Evolutionary conservation across 2,329 filamentous ascomycete species (phyloP).

Genomic region (Aspergillus sp.): DNA sequence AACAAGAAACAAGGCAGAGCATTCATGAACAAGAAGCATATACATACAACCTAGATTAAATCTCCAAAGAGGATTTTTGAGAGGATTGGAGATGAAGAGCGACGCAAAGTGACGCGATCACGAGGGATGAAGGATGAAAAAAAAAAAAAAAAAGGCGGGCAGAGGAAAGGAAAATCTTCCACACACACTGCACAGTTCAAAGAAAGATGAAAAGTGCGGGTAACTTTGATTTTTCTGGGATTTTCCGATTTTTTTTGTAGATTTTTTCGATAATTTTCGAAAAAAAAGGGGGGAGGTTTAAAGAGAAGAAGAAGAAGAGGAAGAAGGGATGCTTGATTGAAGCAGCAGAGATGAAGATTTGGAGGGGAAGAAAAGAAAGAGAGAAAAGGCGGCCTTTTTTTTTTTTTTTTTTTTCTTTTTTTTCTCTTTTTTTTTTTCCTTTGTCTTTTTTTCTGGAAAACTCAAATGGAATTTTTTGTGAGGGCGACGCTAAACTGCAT

Average conservation of each 20-base stretch:
- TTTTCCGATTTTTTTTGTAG: slow-evolving; percentile 38
- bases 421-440: slow-evolving; percentile 4
- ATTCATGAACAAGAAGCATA: neutral
- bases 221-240: slow-evolving; percentile 27
- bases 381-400: slow-evolving; percentile 7
- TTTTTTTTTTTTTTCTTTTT: slow-evolving; percentile 3
- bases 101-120: slow-evolving; percentile 10
- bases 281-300: slow-evolving; percentile 20
- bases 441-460: slow-evolving; percentile 26
- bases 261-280: slow-evolving; percentile 28
- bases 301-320: slow-evolving; percentile 22
- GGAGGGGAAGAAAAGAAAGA: slow-evolving; percentile 9
- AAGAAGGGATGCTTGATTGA: slow-evolving; percentile 19
- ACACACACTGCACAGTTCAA: slow-evolving; percentile 29
- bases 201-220: slow-evolving; percentile 12
- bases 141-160: slow-evolving; percentile 13
- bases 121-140: slow-evolving; percentile 4
- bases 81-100: slow-evolving; percentile 6
- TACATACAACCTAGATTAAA: slow-evolving; percentile 2
- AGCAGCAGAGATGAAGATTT: slow-evolving; percentile 13
- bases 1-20: neutral
- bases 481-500: slow-evolving; percentile 17
- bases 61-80: slow-evolving; percentile 2
- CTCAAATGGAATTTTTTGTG: slow-evolving; percentile 24
- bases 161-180: slow-evolving; percentile 21